Conservation (phyloP, 805 yeast genomes). For the Cephaloascus albidus region DNA sequence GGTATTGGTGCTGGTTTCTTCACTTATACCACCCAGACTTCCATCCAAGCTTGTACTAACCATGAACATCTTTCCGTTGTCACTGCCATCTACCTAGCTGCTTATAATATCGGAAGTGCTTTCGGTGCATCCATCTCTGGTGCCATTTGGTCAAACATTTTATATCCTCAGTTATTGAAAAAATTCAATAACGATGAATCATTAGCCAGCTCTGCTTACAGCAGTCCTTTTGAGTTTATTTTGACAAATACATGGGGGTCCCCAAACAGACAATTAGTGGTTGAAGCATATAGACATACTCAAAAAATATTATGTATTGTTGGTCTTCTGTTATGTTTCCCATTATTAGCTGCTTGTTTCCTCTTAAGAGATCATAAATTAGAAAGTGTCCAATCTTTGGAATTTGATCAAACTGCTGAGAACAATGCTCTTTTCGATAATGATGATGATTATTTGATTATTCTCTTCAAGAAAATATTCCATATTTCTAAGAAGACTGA, state of each 20-base stretch:
- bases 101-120: constrained; percentile 56
- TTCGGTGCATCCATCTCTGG: constrained; percentile 58
- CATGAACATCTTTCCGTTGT: constrained; percentile 61
- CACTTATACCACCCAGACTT: constrained; percentile 54
- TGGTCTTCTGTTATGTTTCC: constrained; percentile 41
- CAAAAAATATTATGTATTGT: constrained; percentile 50
- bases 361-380: constrained; percentile 46
- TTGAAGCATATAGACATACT: constrained; percentile 46
- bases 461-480: background rate
- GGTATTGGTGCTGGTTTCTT: constrained; percentile 74
- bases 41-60: constrained; percentile 46
- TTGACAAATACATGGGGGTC: constrained; percentile 49
- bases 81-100: constrained; percentile 46
- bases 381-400: constrained; percentile 23
- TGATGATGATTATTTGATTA: background rate
- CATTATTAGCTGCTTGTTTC: constrained; percentile 36
- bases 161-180: constrained; percentile 34
- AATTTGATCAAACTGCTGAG: no score
- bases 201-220: no score
- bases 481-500: background rate
- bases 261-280: constrained; percentile 48
- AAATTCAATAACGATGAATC: constrained; percentile 12
- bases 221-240: constrained; percentile 48
- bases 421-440: background rate
- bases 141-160: constrained; percentile 59